Evolutionary conservation across 768 basidiomycete genomes (phyloP), one percentile per base, ranked within the genome.

Genomic region (Polyporus arcularius): DNA sequence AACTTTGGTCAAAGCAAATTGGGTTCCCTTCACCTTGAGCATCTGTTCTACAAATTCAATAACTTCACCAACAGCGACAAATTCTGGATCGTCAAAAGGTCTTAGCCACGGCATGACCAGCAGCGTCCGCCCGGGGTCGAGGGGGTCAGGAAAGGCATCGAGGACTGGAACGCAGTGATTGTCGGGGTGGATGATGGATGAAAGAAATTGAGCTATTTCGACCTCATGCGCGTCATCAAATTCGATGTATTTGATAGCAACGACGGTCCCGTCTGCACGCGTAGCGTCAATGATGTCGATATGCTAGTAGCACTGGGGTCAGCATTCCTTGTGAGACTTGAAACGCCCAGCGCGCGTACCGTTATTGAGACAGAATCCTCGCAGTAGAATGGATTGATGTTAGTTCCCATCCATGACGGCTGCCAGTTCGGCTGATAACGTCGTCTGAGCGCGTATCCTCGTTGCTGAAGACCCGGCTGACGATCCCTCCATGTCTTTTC

Each of bases 121-220:
- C 2, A 67, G 52, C 0, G 49, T 42, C 4, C 12, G 45, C 5
- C 14, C n/a, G 5, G 42, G 10, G 12, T 63, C 50, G 4, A 65
- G 45, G 2, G 63, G 60, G 50, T 71, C 68, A 3, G 48, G 18
- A 3, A 72, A 43, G 7, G 65, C 38, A 1, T 73, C 70, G 3
- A 67, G 16, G 2, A 73, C 28, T 0, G 64, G 58, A 2, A 70
- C 69, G 21, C 60, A 70, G 47, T 73, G 72, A 26, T 73, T 72
- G 4, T 7, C 15, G 0, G 66, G 49, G 11, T 59, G 40, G 16
- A 53, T 3, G 3, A 63, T 21, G n/a, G 53, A 59, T 18, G 53
- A 41, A 9, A 67, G 40, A 5, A 48, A 56, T 14, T 46, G 61
- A 9, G 49, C 48, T 4, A 67, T 62, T 0, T 57, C 38, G 1